phyloP scores from a whole-genome alignment of 2,329 filamentous ascomycete genomes.

The Aspergillus eucalypticola region DNA sequence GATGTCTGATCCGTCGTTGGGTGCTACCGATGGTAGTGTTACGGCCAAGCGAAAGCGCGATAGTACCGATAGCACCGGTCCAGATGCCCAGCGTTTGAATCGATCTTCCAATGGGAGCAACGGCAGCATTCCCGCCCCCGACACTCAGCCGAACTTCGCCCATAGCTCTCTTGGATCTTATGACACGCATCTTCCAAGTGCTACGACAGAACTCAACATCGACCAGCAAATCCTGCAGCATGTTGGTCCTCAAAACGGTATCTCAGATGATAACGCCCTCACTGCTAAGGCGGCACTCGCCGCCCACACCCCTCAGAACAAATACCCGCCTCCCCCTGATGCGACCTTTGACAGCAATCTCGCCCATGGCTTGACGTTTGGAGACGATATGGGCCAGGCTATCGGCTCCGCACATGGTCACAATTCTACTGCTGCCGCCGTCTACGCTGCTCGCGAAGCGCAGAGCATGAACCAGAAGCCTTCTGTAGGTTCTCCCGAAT shows the following conservation, averaged over 20 bases:
- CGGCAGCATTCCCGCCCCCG: conserved; percentile 38
- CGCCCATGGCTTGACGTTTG: conserved; percentile 38
- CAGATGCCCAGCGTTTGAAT: conserved; percentile 43
- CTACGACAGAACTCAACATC: conserved; percentile 43
- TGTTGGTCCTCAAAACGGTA: conserved; percentile 56
- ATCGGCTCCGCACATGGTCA: conserved; percentile 41
- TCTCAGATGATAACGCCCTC: conserved; percentile 49
- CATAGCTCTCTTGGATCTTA: conserved; percentile 38
- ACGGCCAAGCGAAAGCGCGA: conserved; percentile 46
- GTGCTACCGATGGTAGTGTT: conserved; percentile 35
- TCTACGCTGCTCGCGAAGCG: conserved; percentile 54
- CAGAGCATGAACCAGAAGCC: conserved; percentile 67
- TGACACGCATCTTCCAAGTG: conserved; percentile 39
- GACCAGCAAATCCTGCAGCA: conserved; percentile 52
- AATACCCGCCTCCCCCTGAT: conserved; percentile 48
- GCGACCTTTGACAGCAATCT: conserved; percentile 41
- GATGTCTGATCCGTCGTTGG: conserved; percentile 44
- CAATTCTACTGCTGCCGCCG: conserved; percentile 62
- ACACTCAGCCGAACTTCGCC: conserved; percentile 36
- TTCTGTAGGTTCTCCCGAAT: conserved; percentile 91
- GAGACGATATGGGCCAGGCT: conserved; percentile 44
- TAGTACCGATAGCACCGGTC: conserved; percentile 40
- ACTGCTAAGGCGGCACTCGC: conserved; percentile 51
- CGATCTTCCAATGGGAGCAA: conserved; percentile 44
- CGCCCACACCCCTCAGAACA: conserved; percentile 45